These are phyloP conservation scores for Paraphoma chrysanthemicola DNA, from an alignment of 2,329 filamentous ascomycete species.

Conservation along the genomic window DNA sequence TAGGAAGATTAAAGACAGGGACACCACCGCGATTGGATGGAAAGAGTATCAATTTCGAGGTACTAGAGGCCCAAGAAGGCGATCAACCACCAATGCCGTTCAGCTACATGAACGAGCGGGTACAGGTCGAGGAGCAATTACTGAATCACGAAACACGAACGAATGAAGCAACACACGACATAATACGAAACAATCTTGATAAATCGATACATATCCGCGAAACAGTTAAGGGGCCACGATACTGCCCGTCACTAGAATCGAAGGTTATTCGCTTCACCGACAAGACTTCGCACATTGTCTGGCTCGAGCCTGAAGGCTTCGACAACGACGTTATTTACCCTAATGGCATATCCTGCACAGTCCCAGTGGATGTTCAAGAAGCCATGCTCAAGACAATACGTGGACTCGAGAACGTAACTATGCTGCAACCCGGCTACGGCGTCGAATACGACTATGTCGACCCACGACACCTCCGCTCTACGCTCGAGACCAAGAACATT, in stretches of 20 bases:
- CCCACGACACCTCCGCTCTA: conserved; percentile 83
- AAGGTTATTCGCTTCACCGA: conserved; percentile 89
- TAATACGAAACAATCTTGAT: conserved; percentile 88
- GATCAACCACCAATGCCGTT: conserved; percentile 90
- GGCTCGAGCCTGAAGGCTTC: conserved; percentile 97
- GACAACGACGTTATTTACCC: conserved; percentile 90
- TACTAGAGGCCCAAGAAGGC: conserved; percentile 75
- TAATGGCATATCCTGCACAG: conserved; percentile 96
- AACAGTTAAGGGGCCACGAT: conserved; percentile 90
- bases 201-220: conserved; percentile 97
- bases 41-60: conserved; percentile 79
- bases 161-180: conserved; percentile 79
- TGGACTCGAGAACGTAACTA: conserved; percentile 87
- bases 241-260: conserved; percentile 93
- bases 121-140: conserved; percentile 81
- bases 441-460: conserved; percentile 99
- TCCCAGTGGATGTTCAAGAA: conserved; percentile 86
- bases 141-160: conserved; percentile 89
- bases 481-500: conserved; percentile 92
- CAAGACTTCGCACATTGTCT: conserved; percentile 84
- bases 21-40: conserved; percentile 88
- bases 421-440: conserved; percentile 95
- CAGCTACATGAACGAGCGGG: conserved; percentile 82
- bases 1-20: conserved; percentile 93
- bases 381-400: conserved; percentile 82